Base-by-base conservation (phyloP, 2,329 filamentous ascomycete species). In the Verticillium nonalfalfae region DNA sequence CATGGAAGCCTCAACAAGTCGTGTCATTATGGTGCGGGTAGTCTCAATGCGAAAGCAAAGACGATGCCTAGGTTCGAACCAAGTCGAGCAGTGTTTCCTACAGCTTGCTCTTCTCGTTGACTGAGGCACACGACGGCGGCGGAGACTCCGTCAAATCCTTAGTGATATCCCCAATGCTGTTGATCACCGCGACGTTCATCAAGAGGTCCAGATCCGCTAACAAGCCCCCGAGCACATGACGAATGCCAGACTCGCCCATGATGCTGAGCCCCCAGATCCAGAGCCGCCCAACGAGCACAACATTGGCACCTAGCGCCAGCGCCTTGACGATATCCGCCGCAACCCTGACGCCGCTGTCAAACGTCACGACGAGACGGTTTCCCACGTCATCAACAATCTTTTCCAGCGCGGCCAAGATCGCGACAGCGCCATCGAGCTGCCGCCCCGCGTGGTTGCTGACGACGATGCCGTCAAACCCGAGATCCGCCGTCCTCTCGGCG, bases 361-460 rank as follows among this genome's bases (percentile, higher is more conserved):
- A 81, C 54, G 89, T 78, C 21, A 90, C 77, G 0, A 81, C 81
- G n/a, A 88, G 75, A 62, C 78, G 79, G 18, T 79, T 78, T 2
- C 87, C 84, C 0, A 86, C 86, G 0, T 84, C 84, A 4, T 86
- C 83, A 63, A 79, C 80, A 5, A 86, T 78, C 66, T 85, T 79
- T 66, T 82, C 52, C 75, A 85, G 76, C 63, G 85, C 75, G 81
- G 86, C 83, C 0, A 86, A 70, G 2, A 85, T 71, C 0, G 80
- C 76, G 18, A 85, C 71, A 35, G 85, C 75, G 0, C 80, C 77
- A 59, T 76, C 74, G 7, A 76, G 63, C 64, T 71, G 73, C 45
- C 85, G 71, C 1, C 85, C 85, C 2, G 83, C 85, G 70, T 88
- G 85, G 63, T 88, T 88, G 35, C 78, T 81, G 7, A 88, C 81